Conservation (phyloP, 2,329 filamentous ascomycete genomes). For the Massarina eburnea region DNA sequence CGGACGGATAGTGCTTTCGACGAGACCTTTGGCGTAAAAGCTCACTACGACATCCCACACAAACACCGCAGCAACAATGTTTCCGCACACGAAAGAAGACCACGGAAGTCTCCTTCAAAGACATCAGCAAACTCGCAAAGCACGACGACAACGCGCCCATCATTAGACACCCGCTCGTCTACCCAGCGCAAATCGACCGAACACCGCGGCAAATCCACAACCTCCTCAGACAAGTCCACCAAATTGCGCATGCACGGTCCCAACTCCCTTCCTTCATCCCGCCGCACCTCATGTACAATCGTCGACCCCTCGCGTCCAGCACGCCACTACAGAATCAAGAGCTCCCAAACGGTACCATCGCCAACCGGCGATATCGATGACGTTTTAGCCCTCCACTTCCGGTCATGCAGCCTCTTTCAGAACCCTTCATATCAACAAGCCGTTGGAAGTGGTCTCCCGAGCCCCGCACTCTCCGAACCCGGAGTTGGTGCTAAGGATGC, state of each 20-base stretch:
- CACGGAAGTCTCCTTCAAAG: constrained; percentile 14
- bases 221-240: constrained; percentile 31
- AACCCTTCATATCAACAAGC: constrained; percentile 32
- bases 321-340: constrained; percentile 39
- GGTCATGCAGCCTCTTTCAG: constrained; percentile 40
- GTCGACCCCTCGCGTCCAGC: constrained; percentile 38
- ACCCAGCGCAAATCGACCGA: constrained; percentile 13
- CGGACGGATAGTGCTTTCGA: constrained; percentile 39
- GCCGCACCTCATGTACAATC: constrained; percentile 38
- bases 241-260: constrained; percentile 29
- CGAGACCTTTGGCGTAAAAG: constrained; percentile 22
- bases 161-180: constrained; percentile 25
- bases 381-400: constrained; percentile 43
- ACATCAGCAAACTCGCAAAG: constrained; percentile 3
- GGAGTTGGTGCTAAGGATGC: constrained; percentile 8
- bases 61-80: constrained; percentile 27
- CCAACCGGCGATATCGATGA: constrained; percentile 40
- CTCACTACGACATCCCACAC: constrained; percentile 13
- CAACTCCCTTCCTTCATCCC: constrained; percentile 38
- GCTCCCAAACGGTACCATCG: constrained; percentile 29
- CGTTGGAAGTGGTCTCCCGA: constrained; percentile 21
- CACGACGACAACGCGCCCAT: constrained; percentile 17
- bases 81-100: constrained; percentile 19
- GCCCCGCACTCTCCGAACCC: constrained; percentile 23
- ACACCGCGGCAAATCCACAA: constrained; percentile 28